Evolutionary conservation across 1,284 basidiomycete species (phyloP).

Genomic region (Hemileia vastatrix): DNA sequence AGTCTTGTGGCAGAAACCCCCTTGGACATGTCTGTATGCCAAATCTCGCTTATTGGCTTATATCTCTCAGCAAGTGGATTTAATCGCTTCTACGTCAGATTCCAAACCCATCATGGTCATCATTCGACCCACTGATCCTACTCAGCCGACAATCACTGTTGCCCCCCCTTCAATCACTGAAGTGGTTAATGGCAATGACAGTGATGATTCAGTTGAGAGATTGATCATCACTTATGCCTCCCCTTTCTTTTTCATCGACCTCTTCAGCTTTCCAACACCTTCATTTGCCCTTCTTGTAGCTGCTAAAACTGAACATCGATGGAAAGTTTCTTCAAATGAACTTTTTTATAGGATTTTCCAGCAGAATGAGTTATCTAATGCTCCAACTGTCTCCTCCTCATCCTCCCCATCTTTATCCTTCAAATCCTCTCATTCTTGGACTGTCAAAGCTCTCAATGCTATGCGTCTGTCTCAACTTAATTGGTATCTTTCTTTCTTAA

Average conservation of each 20-base stretch:
- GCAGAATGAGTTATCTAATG: too few species aligned
- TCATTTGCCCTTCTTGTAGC: slow-evolving; percentile 47
- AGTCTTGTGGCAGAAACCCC: slow-evolving; percentile 2
- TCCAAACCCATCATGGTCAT: slow-evolving; percentile 39
- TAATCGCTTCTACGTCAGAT: background rate
- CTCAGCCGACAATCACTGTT: slow-evolving; percentile 32
- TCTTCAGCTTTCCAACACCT: slow-evolving; percentile 51
- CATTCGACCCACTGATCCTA: slow-evolving; percentile 48
- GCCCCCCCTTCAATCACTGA: background rate
- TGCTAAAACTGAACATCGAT: slow-evolving; percentile 32
- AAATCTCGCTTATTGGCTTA: slow-evolving; percentile 2
- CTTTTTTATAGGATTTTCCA: too few species aligned
- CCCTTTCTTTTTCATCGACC: slow-evolving; percentile 52
- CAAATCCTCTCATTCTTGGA: too few species aligned
- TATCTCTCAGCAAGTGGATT: background rate
- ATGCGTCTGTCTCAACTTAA: too few species aligned
- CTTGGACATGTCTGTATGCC: background rate
- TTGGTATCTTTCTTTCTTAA: too few species aligned
- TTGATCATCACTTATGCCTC: slow-evolving; percentile 53
- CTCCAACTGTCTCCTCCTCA: too few species aligned
- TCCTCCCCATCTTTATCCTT: too few species aligned
- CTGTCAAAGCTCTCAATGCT: too few species aligned
- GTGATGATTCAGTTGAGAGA: slow-evolving; percentile 22
- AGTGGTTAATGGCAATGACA: slow-evolving; percentile 4
- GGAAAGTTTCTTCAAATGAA: slow-evolving; percentile 42